Evolutionary conservation across 345 rosid genomes (phyloP).

Genomic region (Populus simonii): DNA sequence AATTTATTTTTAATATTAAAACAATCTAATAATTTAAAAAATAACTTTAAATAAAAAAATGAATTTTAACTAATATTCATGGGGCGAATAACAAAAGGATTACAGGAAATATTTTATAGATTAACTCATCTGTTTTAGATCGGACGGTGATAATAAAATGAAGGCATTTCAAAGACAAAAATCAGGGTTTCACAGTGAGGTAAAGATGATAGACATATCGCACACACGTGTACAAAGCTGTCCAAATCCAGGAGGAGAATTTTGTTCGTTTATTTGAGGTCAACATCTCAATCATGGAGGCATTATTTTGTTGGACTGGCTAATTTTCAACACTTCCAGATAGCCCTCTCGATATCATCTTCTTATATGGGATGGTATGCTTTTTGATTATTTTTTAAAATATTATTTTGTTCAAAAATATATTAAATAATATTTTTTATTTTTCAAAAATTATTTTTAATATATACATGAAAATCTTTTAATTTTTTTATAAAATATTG

Average conservation of each 20-base stretch:
- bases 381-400: too few species aligned
- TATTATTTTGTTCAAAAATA: too few species aligned
- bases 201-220: conserved; percentile 31
- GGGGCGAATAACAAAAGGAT: too few species aligned
- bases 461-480: too few species aligned
- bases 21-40: too few species aligned
- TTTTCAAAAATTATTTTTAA: too few species aligned
- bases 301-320: conserved; percentile 49
- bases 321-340: conserved; percentile 27
- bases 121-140: background rate
- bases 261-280: conserved; percentile 44
- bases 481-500: too few species aligned
- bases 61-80: too few species aligned
- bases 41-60: too few species aligned
- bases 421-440: too few species aligned
- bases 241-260: conserved; percentile 26
- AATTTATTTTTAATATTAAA: too few species aligned
- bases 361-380: background rate
- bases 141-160: background rate
- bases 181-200: conserved; percentile 32
- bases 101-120: too few species aligned
- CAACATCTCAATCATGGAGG: conserved; percentile 60
- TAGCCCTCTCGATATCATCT: background rate
- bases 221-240: conserved; percentile 55
- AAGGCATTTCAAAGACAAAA: background rate